A percentile compares a stretch with the other conserved stretches of the same genome.
Conservation (phyloP, 768 basidiomycete genomes). For the button mushroom (Agaricus bisporus) region DNA sequence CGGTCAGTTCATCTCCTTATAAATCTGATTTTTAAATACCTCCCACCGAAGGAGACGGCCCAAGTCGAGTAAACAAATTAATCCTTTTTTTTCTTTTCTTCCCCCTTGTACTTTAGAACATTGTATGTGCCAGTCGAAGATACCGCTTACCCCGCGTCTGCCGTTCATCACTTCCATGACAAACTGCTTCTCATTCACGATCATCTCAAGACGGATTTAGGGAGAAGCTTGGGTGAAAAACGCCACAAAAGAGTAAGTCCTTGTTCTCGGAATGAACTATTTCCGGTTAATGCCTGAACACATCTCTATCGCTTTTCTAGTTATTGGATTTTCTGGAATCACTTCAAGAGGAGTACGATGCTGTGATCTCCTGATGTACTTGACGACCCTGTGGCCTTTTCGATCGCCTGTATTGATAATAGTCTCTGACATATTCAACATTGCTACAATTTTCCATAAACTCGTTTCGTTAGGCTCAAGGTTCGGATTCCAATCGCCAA, state of each 20-base stretch:
- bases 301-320: conserved; percentile 26
- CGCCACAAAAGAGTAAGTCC: conserved; percentile 62
- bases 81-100: not conserved
- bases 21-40: conserved; percentile 3
- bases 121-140: conserved; percentile 45
- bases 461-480: not conserved
- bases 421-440: conserved; percentile 3
- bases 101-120: conserved; percentile 22
- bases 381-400: not conserved
- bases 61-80: not conserved
- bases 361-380: not conserved
- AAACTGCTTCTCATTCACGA: conserved; percentile 74
- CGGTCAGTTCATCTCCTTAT: conserved; percentile 23
- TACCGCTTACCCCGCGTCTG: conserved; percentile 37
- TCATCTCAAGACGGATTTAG: conserved; percentile 72
- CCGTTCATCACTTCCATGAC: conserved; percentile 81
- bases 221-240: conserved; percentile 59
- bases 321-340: conserved; percentile 57
- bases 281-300: not conserved
- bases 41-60: conserved; percentile 6
- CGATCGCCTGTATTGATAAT: not conserved
- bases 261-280: not conserved
- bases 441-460: not conserved
- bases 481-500: not conserved
- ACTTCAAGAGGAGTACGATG: conserved; percentile 47